Percentiles rank a stretch among this genome's conserved stretches.
phyloP scores from a whole-genome alignment of 2,329 filamentous ascomycete genomes.

The Fusarium sp. region DNA sequence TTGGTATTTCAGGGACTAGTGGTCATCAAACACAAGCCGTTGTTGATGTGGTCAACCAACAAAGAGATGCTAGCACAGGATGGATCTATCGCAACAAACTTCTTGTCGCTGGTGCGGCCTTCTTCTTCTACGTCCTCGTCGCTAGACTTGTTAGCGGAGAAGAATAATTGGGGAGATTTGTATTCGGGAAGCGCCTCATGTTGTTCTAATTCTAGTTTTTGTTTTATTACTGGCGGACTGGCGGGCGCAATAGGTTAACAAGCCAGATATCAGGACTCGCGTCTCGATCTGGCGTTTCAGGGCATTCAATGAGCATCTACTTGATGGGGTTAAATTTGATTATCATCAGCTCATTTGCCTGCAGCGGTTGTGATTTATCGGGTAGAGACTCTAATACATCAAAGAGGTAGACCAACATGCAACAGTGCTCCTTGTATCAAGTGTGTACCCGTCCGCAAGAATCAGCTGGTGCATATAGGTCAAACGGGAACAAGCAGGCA shows the following conservation, averaged over 20 bases:
- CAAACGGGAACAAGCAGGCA: constrained; percentile 2
- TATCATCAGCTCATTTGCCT: neutral
- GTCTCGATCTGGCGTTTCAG: constrained; percentile 39
- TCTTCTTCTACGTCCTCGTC: constrained; percentile 86
- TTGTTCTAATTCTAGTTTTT: constrained; percentile 18
- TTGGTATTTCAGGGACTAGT: constrained; percentile 68
- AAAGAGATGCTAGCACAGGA: constrained; percentile 80
- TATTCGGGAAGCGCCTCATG: neutral
- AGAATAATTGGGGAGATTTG: constrained; percentile 20
- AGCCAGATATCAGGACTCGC: constrained; percentile 37
- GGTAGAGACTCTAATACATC: constrained; percentile 21
- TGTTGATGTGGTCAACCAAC: constrained; percentile 80
- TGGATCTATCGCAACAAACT: constrained; percentile 86
- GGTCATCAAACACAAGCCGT: constrained; percentile 73
- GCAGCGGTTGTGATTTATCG: constrained; percentile 11
- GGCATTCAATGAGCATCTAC: constrained; percentile 26
- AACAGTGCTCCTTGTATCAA: neutral
- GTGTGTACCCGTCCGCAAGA: neutral
- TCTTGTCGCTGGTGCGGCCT: constrained; percentile 71
- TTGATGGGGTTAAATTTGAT: constrained; percentile 1
- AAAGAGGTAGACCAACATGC: constrained; percentile 4
- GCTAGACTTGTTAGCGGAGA: constrained; percentile 74
- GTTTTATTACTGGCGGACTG: constrained; percentile 14
- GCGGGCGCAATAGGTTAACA: constrained; percentile 30
- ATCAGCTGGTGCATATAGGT: neutral